Conservation (phyloP, 1,139 yeast species). For the Kurtzmaniella quercitrusa region DNA sequence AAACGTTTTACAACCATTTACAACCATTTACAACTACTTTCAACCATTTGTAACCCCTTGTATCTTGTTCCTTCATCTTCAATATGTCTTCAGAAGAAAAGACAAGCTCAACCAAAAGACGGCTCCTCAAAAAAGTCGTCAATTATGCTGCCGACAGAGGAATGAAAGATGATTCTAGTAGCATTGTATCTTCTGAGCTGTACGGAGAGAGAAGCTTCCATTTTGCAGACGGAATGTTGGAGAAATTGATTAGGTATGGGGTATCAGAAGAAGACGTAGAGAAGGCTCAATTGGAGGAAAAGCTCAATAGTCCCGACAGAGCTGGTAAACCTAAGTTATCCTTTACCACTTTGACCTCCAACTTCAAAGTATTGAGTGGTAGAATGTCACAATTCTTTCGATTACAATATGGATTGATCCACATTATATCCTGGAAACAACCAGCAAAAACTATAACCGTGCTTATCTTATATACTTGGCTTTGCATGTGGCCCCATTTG, state of each 20-base stretch:
- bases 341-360: conserved; percentile 42
- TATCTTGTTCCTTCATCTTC: background rate
- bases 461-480: conserved; percentile 51
- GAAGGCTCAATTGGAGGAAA: conserved; percentile 37
- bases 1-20: too few relatives aligned
- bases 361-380: conserved; percentile 49
- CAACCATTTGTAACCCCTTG: too few relatives aligned
- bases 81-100: background rate
- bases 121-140: background rate
- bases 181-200: background rate
- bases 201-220: conserved; percentile 24
- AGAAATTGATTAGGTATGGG: conserved; percentile 44
- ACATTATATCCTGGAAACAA: conserved; percentile 58
- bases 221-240: conserved; percentile 56
- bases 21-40: too few relatives aligned
- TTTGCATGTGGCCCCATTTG: conserved; percentile 68
- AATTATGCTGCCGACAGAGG: background rate
- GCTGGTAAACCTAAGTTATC: conserved; percentile 47
- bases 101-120: background rate
- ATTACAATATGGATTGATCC: conserved; percentile 51
- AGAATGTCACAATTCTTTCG: conserved; percentile 51
- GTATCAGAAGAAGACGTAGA: conserved; percentile 47
- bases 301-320: conserved; percentile 44
- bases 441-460: conserved; percentile 55
- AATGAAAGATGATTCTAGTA: background rate